Base-by-base conservation (phyloP, 1,284 basidiomycete genomes). In the Xerocomus amazonicus region DNA sequence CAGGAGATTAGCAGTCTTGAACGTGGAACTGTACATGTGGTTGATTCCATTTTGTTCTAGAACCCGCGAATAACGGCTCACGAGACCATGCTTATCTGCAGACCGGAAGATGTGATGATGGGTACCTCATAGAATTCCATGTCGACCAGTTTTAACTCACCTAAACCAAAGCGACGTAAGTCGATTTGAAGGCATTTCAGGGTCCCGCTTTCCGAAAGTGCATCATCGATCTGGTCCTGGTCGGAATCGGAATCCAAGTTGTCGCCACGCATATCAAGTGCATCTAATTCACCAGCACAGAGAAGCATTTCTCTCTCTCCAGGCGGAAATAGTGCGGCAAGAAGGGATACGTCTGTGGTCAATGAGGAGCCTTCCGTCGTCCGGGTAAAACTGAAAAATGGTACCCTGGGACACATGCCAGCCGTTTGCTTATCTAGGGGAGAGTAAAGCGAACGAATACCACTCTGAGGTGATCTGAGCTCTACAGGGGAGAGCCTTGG, bases 11-110 rank as follows among this genome's bases (percentile, higher is more conserved):
- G 89, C 90, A 13, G 89, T 90, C 67, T 90, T 88, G 61, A 83
- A 87, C 10, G 89, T 90, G 40, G 87, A 90, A 53, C 84, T 87
- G 61, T 91, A 91, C 77, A 90, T 87, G 68, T 90, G 89, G 65
- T 88, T 84, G 65, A 90, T 87, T 6, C 79, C 78, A 55, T 81
- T 81, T 53, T 80, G 75, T 52, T 86, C 79, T 9, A 91, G 75
- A 10, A 86, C 77, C 19, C 80, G 75, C 19, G 87, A 90, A 63
- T 87, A 90, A 34, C 81, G 80, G 60, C 80, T 87, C 45, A 91
- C 84, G 9, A 90, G 75, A 27, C 88, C 87, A 56, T 87, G 77
- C 59, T 86, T 87, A 61, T 88, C 86, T 83, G 58, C 26, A 49
- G 37, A 42, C 16, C 44, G 37, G 31, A 47, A 7, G 47, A 43